These are phyloP conservation scores for Nothopassalora personata DNA, from an alignment of 2,329 filamentous ascomycete genomes.

Conservation along the genomic window DNA sequence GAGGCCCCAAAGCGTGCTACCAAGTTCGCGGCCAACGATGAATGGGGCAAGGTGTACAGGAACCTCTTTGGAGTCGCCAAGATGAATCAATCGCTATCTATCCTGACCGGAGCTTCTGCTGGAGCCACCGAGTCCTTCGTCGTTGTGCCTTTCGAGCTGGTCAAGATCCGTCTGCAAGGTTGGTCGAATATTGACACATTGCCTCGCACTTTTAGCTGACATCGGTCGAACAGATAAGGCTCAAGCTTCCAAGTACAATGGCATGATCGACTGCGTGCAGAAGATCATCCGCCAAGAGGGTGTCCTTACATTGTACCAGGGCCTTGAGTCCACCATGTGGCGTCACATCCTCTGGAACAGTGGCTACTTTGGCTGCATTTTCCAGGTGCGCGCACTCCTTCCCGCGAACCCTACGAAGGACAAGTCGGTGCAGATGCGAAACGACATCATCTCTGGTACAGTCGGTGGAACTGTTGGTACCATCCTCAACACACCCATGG, in stretches of 20 bases:
- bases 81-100: slow-evolving; percentile 86
- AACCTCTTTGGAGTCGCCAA: slow-evolving; percentile 75
- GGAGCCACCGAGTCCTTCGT: slow-evolving; percentile 95
- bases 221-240: slow-evolving; percentile 63
- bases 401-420: slow-evolving; percentile 64
- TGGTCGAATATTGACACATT: not conserved
- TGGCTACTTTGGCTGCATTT: slow-evolving; percentile 97
- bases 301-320: slow-evolving; percentile 85
- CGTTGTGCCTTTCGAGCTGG: slow-evolving; percentile 94
- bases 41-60: slow-evolving; percentile 94
- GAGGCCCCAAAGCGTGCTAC: slow-evolving; percentile 91
- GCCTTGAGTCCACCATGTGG: slow-evolving; percentile 94
- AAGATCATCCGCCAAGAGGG: slow-evolving; percentile 85
- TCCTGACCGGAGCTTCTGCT: slow-evolving; percentile 88
- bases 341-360: slow-evolving; percentile 91
- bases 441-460: slow-evolving; percentile 81
- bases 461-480: slow-evolving; percentile 88
- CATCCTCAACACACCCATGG: slow-evolving; percentile 89
- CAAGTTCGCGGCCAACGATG: slow-evolving; percentile 98
- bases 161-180: slow-evolving; percentile 91
- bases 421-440: slow-evolving; percentile 75
- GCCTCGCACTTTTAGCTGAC: not conserved
- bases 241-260: slow-evolving; percentile 79
- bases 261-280: slow-evolving; percentile 70
- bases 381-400: slow-evolving; percentile 83